These are phyloP conservation scores for Aspergillus nanangensis DNA, from an alignment of 495 filamentous ascomycete genomes.

Conservation along the genomic window DNA sequence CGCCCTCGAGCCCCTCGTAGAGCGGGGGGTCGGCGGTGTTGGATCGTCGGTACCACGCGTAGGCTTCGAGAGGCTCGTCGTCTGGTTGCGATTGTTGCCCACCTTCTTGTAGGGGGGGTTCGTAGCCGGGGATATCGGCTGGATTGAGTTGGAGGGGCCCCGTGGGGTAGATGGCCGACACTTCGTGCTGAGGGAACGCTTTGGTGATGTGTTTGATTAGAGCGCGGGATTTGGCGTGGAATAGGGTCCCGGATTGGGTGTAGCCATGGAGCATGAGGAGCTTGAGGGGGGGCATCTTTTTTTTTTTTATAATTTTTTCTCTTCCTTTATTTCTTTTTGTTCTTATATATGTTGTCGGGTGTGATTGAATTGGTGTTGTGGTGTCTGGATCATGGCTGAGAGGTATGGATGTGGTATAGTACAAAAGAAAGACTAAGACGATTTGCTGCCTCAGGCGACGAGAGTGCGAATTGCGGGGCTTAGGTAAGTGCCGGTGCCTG, in stretches of 20 bases:
- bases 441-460: no score
- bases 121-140: conserved; percentile 69
- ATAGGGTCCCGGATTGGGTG: conserved; percentile 85
- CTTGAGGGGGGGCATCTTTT: conserved; percentile 29
- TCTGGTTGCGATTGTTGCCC: neutral
- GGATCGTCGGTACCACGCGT: conserved; percentile 80
- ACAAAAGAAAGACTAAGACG: no score
- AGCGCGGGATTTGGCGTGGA: conserved; percentile 85
- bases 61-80: conserved; percentile 51
- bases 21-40: conserved; percentile 40
- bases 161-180: conserved; percentile 50
- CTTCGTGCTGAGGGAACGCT: conserved; percentile 53
- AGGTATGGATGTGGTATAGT: no score
- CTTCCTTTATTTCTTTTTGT: no score
- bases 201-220: conserved; percentile 77
- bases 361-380: no score
- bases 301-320: conserved; percentile 2
- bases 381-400: no score
- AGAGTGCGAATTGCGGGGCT: no score
- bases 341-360: no score
- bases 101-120: conserved; percentile 16
- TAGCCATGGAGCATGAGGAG: conserved; percentile 65
- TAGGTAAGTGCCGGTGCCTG: no score
- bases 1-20: conserved; percentile 64
- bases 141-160: conserved; percentile 53